phyloP scores from a whole-genome alignment of 192 early-diverging fungal species.

The Phycomyces nitens region DNA sequence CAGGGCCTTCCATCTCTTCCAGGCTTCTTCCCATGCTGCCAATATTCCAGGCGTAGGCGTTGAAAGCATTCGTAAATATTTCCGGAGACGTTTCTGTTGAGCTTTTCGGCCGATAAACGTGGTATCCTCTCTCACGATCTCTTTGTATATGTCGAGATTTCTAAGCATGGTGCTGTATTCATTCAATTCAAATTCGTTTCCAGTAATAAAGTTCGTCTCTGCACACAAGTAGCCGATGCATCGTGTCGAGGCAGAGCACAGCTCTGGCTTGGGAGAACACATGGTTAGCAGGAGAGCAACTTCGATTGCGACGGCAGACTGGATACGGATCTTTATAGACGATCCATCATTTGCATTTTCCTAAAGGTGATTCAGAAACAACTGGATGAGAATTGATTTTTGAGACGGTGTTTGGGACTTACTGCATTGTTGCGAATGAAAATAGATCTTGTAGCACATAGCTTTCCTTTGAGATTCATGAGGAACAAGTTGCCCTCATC shows the following conservation, averaged over 20 bases:
- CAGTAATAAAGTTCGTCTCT: slow-evolving; percentile 39
- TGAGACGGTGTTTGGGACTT: too few species aligned
- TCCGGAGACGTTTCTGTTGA: slow-evolving; percentile 70
- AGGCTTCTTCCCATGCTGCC: slow-evolving; percentile 79
- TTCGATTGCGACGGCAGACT: slow-evolving; percentile 62
- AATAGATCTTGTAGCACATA: neutral
- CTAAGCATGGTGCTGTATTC: slow-evolving; percentile 39
- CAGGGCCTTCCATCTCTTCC: slow-evolving; percentile 65
- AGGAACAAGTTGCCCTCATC: slow-evolving; percentile 36
- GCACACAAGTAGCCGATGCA: slow-evolving; percentile 67
- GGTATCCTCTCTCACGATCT: slow-evolving; percentile 60
- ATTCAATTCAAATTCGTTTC: slow-evolving; percentile 33
- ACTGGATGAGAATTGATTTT: too few species aligned
- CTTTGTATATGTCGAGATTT: slow-evolving; percentile 50
- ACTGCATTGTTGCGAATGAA: neutral
- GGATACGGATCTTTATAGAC: slow-evolving; percentile 37
- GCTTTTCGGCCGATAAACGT: slow-evolving; percentile 53
- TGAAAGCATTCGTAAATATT: slow-evolving; percentile 55
- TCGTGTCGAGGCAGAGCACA: slow-evolving; percentile 44
- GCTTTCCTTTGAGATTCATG: neutral
- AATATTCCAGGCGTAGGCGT: slow-evolving; percentile 68
- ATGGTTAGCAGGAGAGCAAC: slow-evolving; percentile 65
- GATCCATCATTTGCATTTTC: too few species aligned
- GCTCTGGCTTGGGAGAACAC: slow-evolving; percentile 63
- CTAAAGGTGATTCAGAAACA: too few species aligned